Conservation (phyloP, 192 early-diverging fungal species). For the Coemansia sp. region DNA sequence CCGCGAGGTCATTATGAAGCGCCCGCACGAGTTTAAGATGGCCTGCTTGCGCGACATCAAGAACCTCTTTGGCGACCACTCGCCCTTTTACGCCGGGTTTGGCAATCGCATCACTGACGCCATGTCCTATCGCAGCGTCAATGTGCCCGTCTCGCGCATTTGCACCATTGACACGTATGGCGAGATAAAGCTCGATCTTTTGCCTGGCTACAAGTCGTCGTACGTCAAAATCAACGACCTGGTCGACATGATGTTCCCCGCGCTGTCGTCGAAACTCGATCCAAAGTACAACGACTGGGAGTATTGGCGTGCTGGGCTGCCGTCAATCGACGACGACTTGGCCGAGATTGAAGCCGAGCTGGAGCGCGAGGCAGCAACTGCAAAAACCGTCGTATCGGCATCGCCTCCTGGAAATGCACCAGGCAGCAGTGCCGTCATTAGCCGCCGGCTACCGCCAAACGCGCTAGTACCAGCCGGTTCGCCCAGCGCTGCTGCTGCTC, state of each 20-base stretch:
- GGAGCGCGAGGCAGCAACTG: neutral
- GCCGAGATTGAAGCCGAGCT: conserved; percentile 28
- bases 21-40: conserved; percentile 98
- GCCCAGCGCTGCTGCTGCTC: too few relatives aligned
- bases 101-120: conserved; percentile 98
- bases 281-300: conserved; percentile 85
- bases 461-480: too few relatives aligned
- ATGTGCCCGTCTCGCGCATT: conserved; percentile 91
- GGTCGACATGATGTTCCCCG: conserved; percentile 95
- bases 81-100: conserved; percentile 96
- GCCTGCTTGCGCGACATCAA: conserved; percentile 91
- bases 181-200: conserved; percentile 88
- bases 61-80: conserved; percentile 78
- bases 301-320: conserved; percentile 68
- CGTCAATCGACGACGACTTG: conserved; percentile 43
- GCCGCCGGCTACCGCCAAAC: neutral
- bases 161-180: conserved; percentile 96
- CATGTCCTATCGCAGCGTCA: conserved; percentile 91
- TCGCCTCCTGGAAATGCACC: too few relatives aligned
- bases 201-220: conserved; percentile 83
- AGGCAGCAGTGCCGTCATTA: too few relatives aligned
- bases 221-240: conserved; percentile 90
- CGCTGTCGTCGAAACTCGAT: conserved; percentile 60
- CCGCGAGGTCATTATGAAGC: conserved; percentile 92
- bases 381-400: neutral